These are phyloP conservation scores for Achlya hypogyna DNA, from an alignment of 352 stramenopile species.

Conservation along the genomic window DNA sequence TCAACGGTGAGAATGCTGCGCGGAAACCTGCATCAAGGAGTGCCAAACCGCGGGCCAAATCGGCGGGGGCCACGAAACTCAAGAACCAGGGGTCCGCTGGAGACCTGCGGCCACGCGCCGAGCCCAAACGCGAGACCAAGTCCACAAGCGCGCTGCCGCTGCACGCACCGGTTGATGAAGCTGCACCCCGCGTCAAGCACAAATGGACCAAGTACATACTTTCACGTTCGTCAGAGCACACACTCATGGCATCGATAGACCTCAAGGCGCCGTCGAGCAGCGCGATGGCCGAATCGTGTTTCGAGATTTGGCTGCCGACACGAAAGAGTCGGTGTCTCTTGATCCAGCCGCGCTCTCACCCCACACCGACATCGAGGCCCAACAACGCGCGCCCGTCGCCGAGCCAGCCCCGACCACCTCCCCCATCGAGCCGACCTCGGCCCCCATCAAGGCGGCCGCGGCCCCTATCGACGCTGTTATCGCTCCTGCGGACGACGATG, in stretches of 20 bases:
- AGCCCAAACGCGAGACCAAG: neutral
- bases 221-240: neutral
- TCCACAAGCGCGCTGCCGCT: slow-evolving; percentile 8
- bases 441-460: too few relatives aligned
- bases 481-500: slow-evolving; percentile 9
- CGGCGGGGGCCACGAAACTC: slow-evolving; percentile 15
- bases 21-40: slow-evolving; percentile 10
- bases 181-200: neutral
- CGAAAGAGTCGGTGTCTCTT: too few relatives aligned
- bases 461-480: neutral
- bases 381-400: too few relatives aligned
- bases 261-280: slow-evolving; percentile 10
- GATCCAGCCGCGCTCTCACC: too few relatives aligned
- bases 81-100: neutral
- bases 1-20: slow-evolving; percentile 42
- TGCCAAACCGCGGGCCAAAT: neutral
- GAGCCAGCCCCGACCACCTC: neutral
- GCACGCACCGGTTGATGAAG: neutral
- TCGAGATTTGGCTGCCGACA: neutral
- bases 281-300: slow-evolving; percentile 16
- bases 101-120: neutral
- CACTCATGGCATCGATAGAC: neutral
- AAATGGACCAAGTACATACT: slow-evolving; percentile 19
- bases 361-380: too few relatives aligned
- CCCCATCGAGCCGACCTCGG: neutral